These are phyloP conservation scores for Phytomonas serpens DNA, from an alignment of 208 protist genomes.

Conservation along the genomic window DNA sequence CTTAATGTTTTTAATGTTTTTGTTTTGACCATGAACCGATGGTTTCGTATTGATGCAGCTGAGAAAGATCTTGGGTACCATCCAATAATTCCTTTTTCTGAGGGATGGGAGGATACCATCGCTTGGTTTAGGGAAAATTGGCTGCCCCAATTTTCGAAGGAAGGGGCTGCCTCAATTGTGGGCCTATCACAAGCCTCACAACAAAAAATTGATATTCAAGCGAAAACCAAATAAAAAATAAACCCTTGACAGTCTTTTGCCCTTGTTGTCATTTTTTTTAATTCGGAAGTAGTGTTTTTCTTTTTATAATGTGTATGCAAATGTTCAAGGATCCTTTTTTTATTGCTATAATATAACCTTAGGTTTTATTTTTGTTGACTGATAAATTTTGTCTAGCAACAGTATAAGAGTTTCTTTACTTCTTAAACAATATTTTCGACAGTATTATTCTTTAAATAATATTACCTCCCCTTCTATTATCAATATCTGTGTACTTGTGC, in stretches of 20 bases:
- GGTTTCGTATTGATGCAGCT: slow-evolving; percentile 89
- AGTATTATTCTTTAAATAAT: slow-evolving; percentile 6
- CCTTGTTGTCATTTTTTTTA: not conserved
- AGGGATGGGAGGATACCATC: slow-evolving; percentile 87
- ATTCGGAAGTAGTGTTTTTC: slow-evolving; percentile 1
- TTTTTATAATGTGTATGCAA: not conserved
- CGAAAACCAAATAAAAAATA: slow-evolving; percentile 9
- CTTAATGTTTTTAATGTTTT: slow-evolving; percentile 92
- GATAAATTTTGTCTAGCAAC: too few species aligned
- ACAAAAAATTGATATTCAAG: slow-evolving; percentile 89
- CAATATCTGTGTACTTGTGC: slow-evolving; percentile 5
- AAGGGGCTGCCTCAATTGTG: slow-evolving; percentile 49
- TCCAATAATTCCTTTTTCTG: slow-evolving; percentile 82
- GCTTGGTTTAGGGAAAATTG: slow-evolving; percentile 86
- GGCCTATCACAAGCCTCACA: slow-evolving; percentile 71
- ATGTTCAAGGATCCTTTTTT: not conserved
- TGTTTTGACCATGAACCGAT: slow-evolving; percentile 94
- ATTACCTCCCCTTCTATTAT: slow-evolving; percentile 4
- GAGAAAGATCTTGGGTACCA: slow-evolving; percentile 81
- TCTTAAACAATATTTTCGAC: not conserved
- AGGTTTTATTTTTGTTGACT: not conserved
- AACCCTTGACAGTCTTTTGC: not conserved
- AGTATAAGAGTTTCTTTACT: slow-evolving; percentile 5
- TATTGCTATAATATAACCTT: not conserved
- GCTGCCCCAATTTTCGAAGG: slow-evolving; percentile 76